phyloP scores from a whole-genome alignment of 176 grass and related monocot genomes.

The Avena insularis region DNA sequence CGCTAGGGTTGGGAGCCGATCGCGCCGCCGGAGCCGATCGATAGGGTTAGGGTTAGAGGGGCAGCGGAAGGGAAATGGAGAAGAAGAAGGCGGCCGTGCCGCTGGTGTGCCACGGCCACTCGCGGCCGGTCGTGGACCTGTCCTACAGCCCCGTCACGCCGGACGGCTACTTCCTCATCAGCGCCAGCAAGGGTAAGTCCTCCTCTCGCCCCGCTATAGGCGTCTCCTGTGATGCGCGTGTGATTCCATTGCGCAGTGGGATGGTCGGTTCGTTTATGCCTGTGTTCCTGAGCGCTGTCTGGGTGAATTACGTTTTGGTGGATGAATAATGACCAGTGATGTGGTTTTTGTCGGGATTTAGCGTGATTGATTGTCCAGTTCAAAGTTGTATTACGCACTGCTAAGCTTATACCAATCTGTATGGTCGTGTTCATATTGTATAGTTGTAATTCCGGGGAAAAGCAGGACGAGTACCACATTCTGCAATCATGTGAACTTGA shows the following conservation, averaged over 20 bases:
- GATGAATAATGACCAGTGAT: background rate
- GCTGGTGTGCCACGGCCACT: constrained; percentile 65
- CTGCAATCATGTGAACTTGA: background rate
- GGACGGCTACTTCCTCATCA: constrained; percentile 94
- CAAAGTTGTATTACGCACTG: background rate
- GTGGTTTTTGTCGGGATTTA: background rate
- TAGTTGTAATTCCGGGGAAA: background rate
- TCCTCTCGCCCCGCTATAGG: background rate
- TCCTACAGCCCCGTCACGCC: constrained; percentile 74
- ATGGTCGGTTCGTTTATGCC: background rate
- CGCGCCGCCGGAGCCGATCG: constrained; percentile 21
- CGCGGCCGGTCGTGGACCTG: constrained; percentile 90
- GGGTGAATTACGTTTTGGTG: background rate
- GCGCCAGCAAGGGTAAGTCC: constrained; percentile 86
- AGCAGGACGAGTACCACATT: background rate
- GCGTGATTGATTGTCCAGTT: background rate
- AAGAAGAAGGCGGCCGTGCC: constrained; percentile 36
- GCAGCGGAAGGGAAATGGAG: background rate
- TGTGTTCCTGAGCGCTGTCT: background rate
- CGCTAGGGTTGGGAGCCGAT: constrained; percentile 32
- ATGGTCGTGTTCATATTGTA: background rate
- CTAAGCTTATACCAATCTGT: background rate
- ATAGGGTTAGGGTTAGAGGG: constrained; percentile 23
- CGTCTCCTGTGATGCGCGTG: background rate
- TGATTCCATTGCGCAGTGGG: background rate